Percentiles rank a stretch among this genome's conserved stretches.
Conservation (phyloP, 2,329 filamentous ascomycete species). For the Didymella sp. region DNA sequence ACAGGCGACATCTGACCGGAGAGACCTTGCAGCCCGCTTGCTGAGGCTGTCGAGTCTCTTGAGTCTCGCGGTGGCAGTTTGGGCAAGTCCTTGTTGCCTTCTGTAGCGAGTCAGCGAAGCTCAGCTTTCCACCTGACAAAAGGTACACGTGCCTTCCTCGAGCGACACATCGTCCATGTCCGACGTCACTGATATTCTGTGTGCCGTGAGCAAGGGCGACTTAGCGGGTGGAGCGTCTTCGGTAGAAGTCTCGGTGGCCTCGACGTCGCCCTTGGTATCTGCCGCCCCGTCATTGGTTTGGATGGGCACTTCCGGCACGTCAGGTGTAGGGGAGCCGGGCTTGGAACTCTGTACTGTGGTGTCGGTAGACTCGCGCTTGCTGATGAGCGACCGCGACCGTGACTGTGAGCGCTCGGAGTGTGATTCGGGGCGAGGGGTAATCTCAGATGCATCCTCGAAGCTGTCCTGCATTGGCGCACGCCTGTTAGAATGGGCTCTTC, state of each 20-base stretch:
- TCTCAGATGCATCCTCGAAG: constrained; percentile 83
- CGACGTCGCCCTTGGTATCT: constrained; percentile 16
- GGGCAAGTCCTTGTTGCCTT: constrained; percentile 49
- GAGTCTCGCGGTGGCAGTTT: constrained; percentile 63
- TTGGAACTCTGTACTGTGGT: constrained; percentile 10
- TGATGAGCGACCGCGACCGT: constrained; percentile 63
- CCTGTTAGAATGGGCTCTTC: constrained; percentile 19
- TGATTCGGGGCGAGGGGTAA: constrained; percentile 51
- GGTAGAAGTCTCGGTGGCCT: constrained; percentile 29
- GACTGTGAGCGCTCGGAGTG: constrained; percentile 47
- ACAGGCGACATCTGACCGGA: constrained; percentile 75
- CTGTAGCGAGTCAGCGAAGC: constrained; percentile 32
- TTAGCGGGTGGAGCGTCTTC: constrained; percentile 48
- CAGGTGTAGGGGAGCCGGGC: constrained; percentile 8
- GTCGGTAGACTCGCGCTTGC: constrained; percentile 38
- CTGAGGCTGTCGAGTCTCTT: constrained; percentile 50
- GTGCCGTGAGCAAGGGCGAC: constrained; percentile 61
- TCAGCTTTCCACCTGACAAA: constrained; percentile 20
- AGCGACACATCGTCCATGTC: constrained; percentile 71
- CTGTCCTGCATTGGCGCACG: constrained; percentile 63
- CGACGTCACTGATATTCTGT: constrained; percentile 63
- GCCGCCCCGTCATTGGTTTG: constrained; percentile 21
- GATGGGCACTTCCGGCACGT: constrained; percentile 19
- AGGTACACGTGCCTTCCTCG: constrained; percentile 58
- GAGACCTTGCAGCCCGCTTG: constrained; percentile 66